Percentiles rank a stretch among this genome's conserved stretches.
Conservation (phyloP, 2,329 filamentous ascomycete species). For the Neofusicoccum laricinum region DNA sequence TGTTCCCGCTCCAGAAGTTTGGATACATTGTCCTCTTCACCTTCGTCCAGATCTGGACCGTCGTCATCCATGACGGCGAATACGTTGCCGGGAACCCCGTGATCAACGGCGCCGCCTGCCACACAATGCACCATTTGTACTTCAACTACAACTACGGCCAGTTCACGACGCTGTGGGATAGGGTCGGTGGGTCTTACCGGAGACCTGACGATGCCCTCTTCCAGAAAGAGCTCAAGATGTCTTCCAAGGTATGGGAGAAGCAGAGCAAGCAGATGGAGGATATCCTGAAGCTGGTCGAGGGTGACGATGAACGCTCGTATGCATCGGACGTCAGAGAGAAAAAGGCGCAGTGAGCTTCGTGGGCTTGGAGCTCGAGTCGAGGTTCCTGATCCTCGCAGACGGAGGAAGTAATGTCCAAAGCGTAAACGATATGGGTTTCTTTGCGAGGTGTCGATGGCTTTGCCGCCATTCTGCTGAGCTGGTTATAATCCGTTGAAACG, state of each 20-base stretch:
- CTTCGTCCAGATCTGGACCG: slow-evolving; percentile 49
- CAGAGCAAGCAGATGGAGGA: slow-evolving; percentile 74
- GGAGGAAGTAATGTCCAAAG: no score
- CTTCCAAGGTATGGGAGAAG: slow-evolving; percentile 70
- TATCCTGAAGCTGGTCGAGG: slow-evolving; percentile 71
- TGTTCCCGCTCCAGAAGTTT: slow-evolving; percentile 48
- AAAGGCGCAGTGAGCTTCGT: slow-evolving; percentile 34
- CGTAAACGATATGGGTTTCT: no score
- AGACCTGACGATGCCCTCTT: slow-evolving; percentile 84
- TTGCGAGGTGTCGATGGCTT: no score
- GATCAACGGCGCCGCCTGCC: slow-evolving; percentile 50
- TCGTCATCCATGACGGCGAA: slow-evolving; percentile 51
- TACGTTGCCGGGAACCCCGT: slow-evolving; percentile 48
- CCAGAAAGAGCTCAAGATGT: slow-evolving; percentile 80
- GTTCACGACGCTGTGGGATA: slow-evolving; percentile 89
- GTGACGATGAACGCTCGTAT: slow-evolving; percentile 48
- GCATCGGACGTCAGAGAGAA: slow-evolving; percentile 33
- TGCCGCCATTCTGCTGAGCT: no score
- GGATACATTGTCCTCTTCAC: slow-evolving; percentile 46
- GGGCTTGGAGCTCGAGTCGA: no score
- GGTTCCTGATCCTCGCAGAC: no score
- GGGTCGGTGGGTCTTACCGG: slow-evolving; percentile 80
- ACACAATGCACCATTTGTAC: slow-evolving; percentile 36
- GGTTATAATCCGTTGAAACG: no score
- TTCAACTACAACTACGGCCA: slow-evolving; percentile 93